These are phyloP conservation scores for Xylaria sp. DNA, from an alignment of 2,329 filamentous ascomycete genomes.

Conservation along the genomic window DNA sequence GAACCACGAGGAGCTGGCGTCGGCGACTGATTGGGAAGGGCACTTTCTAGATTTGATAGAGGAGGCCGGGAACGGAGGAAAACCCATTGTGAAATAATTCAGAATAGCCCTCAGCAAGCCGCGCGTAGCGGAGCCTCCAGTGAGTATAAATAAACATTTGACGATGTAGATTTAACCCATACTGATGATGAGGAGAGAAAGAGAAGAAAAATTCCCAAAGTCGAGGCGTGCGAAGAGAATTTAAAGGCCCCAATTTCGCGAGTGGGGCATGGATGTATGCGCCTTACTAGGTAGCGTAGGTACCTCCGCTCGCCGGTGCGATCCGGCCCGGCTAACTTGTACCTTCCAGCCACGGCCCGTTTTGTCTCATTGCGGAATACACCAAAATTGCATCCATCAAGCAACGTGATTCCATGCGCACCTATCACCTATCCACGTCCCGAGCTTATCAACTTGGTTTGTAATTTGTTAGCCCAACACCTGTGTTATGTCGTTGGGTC, in stretches of 20 bases:
- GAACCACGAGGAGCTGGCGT: slow-evolving; percentile 41
- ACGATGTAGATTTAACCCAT: slow-evolving; percentile 42
- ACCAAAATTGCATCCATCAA: neutral
- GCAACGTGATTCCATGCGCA: no score
- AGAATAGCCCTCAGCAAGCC: slow-evolving; percentile 42
- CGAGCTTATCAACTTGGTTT: neutral
- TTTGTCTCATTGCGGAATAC: no score
- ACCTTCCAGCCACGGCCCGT: no score
- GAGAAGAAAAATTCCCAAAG: slow-evolving; percentile 19
- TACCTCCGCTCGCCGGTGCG: no score
- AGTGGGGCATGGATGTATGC: slow-evolving; percentile 11
- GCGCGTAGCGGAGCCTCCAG: slow-evolving; percentile 39
- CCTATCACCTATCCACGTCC: neutral
- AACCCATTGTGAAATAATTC: slow-evolving; percentile 34
- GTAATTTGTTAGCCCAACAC: no score
- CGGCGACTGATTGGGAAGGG: slow-evolving; percentile 41
- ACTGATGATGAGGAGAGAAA: slow-evolving; percentile 41
- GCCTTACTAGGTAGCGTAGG: neutral
- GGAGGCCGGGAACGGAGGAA: slow-evolving; percentile 44
- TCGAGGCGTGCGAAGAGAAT: slow-evolving; percentile 14
- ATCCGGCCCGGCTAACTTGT: neutral
- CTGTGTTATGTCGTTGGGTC: no score
- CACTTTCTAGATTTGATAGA: slow-evolving; percentile 35
- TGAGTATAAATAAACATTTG: slow-evolving; percentile 40
- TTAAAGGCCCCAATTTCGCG: slow-evolving; percentile 12